Percentiles rank a stretch among this genome's conserved stretches.
These are phyloP conservation scores for Ambispora gerdemannii DNA, from an alignment of 192 early-diverging fungal species.

Conservation along the genomic window DNA sequence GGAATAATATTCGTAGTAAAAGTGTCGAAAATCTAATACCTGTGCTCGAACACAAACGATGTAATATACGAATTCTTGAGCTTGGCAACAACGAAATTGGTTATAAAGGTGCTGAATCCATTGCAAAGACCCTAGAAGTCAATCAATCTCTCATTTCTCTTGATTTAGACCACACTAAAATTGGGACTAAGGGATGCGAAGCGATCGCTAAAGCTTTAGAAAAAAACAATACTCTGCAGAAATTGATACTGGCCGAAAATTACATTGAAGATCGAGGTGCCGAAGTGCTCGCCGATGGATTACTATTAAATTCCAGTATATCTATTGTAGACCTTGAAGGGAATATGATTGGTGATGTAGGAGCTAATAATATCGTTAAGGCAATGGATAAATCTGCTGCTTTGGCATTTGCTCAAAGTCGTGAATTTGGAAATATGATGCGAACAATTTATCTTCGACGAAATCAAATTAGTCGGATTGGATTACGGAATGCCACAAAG, in stretches of 20 bases:
- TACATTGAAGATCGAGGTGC: slow-evolving; percentile 5
- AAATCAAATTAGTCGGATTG: not conserved
- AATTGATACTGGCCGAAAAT: slow-evolving; percentile 8
- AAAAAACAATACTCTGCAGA: slow-evolving; percentile 3
- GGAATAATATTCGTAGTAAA: slow-evolving; percentile 23
- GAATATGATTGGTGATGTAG: slow-evolving; percentile 10
- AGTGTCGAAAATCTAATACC: slow-evolving; percentile 19
- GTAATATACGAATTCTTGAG: slow-evolving; percentile 12
- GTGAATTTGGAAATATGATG: not conserved
- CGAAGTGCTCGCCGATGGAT: slow-evolving; percentile 2
- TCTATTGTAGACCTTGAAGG: not conserved
- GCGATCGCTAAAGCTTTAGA: not conserved
- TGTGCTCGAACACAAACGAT: not conserved
- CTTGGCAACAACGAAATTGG: slow-evolving; percentile 29
- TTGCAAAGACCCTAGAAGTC: slow-evolving; percentile 17
- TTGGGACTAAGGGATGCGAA: slow-evolving; percentile 14
- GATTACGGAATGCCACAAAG: slow-evolving; percentile 5
- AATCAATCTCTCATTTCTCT: slow-evolving; percentile 4
- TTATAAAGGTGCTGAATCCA: slow-evolving; percentile 22
- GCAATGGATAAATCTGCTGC: slow-evolving; percentile 13
- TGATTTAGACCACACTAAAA: slow-evolving; percentile 15
- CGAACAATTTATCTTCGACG: slow-evolving; percentile 2
- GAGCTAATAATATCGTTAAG: not conserved
- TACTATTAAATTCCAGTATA: not conserved
- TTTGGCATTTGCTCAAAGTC: not conserved